These are phyloP conservation scores for Venturia carpophila DNA, from an alignment of 2,329 filamentous ascomycete species.

Conservation along the genomic window DNA sequence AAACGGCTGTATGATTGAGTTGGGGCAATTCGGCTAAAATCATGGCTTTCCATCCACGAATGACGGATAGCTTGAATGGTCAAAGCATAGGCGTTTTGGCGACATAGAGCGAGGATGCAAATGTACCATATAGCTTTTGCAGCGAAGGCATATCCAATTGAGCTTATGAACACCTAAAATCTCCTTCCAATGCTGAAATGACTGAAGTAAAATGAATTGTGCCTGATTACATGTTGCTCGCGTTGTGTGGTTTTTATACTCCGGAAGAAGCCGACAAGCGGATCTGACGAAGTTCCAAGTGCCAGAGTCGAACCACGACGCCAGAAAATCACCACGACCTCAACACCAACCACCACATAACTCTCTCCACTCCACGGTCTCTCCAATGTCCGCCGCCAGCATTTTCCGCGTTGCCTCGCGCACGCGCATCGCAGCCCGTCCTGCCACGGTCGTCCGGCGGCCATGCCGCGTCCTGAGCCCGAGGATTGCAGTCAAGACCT, in stretches of 20 bases:
- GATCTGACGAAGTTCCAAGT: not conserved
- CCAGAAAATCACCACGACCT: constrained; percentile 7
- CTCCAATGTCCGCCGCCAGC: constrained; percentile 14
- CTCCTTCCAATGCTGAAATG: not conserved
- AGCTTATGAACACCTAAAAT: not conserved
- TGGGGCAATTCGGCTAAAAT: not conserved
- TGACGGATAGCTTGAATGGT: not conserved
- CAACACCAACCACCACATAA: constrained; percentile 7
- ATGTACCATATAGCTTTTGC: constrained; percentile 9
- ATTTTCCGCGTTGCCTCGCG: constrained; percentile 17
- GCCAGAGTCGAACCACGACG: not conserved
- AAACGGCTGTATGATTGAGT: not conserved
- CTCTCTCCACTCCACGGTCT: constrained; percentile 14
- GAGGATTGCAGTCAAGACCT: constrained; percentile 14
- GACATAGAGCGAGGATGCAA: constrained; percentile 8
- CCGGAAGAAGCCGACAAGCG: not conserved
- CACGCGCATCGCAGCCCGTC: constrained; percentile 12
- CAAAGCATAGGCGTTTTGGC: constrained; percentile 13
- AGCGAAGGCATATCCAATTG: constrained; percentile 10
- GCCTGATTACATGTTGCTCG: not conserved
- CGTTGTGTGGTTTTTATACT: not conserved
- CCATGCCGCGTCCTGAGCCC: not conserved
- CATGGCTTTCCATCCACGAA: not conserved
- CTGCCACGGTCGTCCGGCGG: constrained; percentile 9
- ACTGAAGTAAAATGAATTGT: not conserved